Evolutionary conservation across 352 stramenopile genomes (phyloP), one percentile per base, ranked within the genome.

Genomic region (Phytophthora fragariaefolia): DNA sequence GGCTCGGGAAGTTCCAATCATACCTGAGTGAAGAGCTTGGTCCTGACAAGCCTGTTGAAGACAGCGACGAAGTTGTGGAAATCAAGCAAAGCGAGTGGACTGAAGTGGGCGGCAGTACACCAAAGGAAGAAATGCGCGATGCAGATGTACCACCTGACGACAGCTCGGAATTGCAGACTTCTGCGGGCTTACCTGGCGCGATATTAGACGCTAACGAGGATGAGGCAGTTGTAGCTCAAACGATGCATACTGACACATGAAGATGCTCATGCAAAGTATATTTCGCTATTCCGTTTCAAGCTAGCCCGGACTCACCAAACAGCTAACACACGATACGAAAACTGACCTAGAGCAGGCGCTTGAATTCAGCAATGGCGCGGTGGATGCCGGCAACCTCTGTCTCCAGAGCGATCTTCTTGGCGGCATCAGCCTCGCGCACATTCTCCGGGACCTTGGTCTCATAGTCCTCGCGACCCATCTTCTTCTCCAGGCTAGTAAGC

Each of bases 351-450:
- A 95, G 56, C 20, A 95, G 80, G 34, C 85, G 84, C 76, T 90
- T 79, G 71, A 96, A 96, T 20, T 85, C 86, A 1, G 61, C 74
- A 52, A 96, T 95, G 30, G 88, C 88, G 42, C 61, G 87, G 63
- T 89, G 70, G 50, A 96, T 94, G 32, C 83, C 82, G 18, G 90
- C 71, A 69, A 86, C 89, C 73, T 96, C 88, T 74, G 92, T 96
- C 47, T 84, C 74, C 66, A 96, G 51, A 26, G 86, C 88, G 46
- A 90, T 76, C 46, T 93, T 80, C 75, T 96, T 96, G 6, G 80
- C 75, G 5, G 83, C 79, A 59, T 96, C 88, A 6, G 85, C 79
- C 49, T 94, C 86, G 28, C 85, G 86, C 30, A 96, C 88, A 30
- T 63, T 89, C 70, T 89, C 82, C 1, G 88, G 88, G 12, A 96